These are phyloP conservation scores for Mangifera indica DNA, from an alignment of 345 rosid genomes.

Conservation along the genomic window DNA sequence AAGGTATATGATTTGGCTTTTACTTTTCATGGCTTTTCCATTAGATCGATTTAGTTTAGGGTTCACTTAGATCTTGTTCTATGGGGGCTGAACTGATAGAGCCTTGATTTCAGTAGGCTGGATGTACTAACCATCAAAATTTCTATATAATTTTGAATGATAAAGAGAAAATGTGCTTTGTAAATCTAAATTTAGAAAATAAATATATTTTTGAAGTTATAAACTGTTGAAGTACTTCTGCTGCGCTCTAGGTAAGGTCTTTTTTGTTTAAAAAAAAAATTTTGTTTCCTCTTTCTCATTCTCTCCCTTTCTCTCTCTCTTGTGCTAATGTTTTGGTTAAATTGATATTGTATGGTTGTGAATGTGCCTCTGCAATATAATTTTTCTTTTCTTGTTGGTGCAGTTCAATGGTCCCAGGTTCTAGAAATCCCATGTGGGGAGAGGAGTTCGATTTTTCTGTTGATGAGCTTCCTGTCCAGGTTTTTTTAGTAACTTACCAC, in stretches of 20 bases:
- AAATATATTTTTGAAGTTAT: not conserved
- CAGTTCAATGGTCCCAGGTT: constrained; percentile 98
- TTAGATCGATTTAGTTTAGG: not conserved
- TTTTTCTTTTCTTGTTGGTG: constrained; percentile 27
- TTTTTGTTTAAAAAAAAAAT: too few species aligned
- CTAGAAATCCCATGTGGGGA: constrained; percentile 99
- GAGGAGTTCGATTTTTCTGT: constrained; percentile 92
- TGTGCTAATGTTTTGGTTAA: not conserved
- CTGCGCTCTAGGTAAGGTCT: not conserved
- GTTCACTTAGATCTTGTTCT: not conserved
- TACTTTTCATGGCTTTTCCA: not conserved
- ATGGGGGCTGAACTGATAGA: not conserved
- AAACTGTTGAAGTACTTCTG: not conserved
- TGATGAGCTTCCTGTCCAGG: constrained; percentile 92
- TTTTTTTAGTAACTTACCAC: constrained; percentile 26
- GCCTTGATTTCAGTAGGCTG: not conserved
- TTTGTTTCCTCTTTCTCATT: too few species aligned
- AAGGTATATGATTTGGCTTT: not conserved
- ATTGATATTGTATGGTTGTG: not conserved
- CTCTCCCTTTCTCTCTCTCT: not conserved
- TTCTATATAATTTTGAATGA: not conserved
- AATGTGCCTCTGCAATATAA: constrained; percentile 1
- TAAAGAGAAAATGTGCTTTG: too few species aligned
- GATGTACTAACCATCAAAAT: not conserved
- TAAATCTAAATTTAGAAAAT: not conserved